These are phyloP conservation scores for Microglena sp. DNA, from an alignment of 139 green algal genomes.

Conservation along the genomic window DNA sequence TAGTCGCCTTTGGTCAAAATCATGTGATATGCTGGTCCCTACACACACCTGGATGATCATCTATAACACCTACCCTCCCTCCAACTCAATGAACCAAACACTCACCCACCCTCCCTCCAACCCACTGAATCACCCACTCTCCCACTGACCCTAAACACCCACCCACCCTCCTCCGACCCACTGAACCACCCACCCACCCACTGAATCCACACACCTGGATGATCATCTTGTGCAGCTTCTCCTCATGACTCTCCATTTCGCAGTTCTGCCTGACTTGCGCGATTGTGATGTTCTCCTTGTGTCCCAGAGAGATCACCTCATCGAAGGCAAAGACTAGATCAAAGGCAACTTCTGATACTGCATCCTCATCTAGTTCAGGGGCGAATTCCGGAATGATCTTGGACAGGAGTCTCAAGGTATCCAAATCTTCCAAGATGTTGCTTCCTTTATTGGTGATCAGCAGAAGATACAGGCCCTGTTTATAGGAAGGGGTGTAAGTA, in stretches of 20 bases:
- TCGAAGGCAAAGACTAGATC: conserved; percentile 99
- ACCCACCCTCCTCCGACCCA: no score
- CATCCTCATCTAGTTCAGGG: conserved; percentile 73
- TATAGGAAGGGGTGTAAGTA: no score
- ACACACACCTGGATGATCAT: no score
- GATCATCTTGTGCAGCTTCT: conserved; percentile 99
- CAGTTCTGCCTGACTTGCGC: conserved; percentile 86
- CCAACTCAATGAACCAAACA: no score
- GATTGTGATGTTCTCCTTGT: conserved; percentile 87
- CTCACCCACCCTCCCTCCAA: no score
- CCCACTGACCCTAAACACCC: no score
- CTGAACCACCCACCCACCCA: no score
- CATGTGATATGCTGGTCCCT: no score
- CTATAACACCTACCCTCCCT: no score
- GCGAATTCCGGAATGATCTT: conserved; percentile 91
- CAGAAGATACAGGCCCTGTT: conserved; percentile 90
- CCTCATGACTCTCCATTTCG: conserved; percentile 96
- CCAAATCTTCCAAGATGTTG: conserved; percentile 99
- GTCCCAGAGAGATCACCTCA: conserved; percentile 89
- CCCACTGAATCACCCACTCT: no score
- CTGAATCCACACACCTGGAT: conserved; percentile 75
- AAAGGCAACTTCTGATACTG: conserved; percentile 68
- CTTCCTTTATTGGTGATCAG: conserved; percentile 95
- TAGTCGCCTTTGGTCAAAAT: no score
- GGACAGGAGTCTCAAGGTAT: conserved; percentile 90